phyloP scores from a whole-genome alignment of 805 yeast species.

The Metschnikowia bowlesiae region DNA sequence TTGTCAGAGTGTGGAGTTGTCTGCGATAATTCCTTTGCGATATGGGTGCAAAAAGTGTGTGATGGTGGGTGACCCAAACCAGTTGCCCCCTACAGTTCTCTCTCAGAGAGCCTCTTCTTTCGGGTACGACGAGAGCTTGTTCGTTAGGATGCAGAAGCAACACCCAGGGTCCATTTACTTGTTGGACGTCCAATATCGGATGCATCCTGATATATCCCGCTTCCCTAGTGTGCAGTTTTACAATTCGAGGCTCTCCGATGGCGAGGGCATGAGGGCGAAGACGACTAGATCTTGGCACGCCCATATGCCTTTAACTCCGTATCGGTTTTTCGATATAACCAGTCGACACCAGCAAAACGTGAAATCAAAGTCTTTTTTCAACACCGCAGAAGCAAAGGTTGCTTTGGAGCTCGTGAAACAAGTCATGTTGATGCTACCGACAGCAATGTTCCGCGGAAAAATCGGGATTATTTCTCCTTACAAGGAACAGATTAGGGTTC shows the following conservation, averaged over 20 bases:
- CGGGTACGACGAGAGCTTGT: conserved; percentile 85
- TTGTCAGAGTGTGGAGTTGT: conserved; percentile 91
- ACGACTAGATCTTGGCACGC: conserved; percentile 77
- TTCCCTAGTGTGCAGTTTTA: conserved; percentile 89
- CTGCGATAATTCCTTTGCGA: conserved; percentile 85
- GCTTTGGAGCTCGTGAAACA: conserved; percentile 61
- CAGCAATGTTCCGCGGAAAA: conserved; percentile 56
- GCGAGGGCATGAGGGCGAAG: conserved; percentile 58
- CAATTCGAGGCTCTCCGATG: conserved; percentile 66
- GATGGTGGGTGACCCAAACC: conserved; percentile 99
- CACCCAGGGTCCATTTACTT: conserved; percentile 59
- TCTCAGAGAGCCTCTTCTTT: conserved; percentile 80
- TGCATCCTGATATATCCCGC: conserved; percentile 88
- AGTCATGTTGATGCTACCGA: conserved; percentile 47
- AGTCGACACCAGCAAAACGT: conserved; percentile 60
- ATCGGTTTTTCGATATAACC: conserved; percentile 67
- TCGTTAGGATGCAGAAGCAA: conserved; percentile 84
- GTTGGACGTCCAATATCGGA: conserved; percentile 90
- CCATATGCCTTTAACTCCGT: conserved; percentile 57
- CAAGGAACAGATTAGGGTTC: conserved; percentile 70
- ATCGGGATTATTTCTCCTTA: conserved; percentile 95
- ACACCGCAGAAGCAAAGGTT: conserved; percentile 64
- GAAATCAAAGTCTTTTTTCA: conserved; percentile 66
- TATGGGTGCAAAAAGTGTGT: conserved; percentile 89
- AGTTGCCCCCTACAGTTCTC: conserved; percentile 92